These are phyloP conservation scores for Eimeria maxima DNA, from an alignment of 169 alveolate species.

Conservation along the genomic window DNA sequence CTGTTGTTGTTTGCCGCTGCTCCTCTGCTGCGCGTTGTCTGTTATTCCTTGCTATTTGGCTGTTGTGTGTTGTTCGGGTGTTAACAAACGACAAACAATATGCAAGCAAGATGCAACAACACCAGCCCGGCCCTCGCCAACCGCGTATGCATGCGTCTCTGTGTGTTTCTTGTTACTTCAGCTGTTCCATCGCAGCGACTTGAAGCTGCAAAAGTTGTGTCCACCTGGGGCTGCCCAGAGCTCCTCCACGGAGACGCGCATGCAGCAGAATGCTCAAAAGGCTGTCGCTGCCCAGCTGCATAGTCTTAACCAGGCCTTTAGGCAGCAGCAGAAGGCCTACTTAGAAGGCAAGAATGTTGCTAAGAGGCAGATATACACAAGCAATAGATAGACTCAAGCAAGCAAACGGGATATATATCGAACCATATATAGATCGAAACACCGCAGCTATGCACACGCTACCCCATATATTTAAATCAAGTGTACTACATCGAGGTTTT, in stretches of 20 bases:
- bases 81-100: slow-evolving; percentile 38
- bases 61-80: too few relatives aligned
- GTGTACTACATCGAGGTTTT: too few relatives aligned
- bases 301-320: slow-evolving; percentile 57
- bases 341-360: slow-evolving; percentile 57
- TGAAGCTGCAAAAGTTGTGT: slow-evolving; percentile 46
- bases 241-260: slow-evolving; percentile 31
- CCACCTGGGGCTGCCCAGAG: slow-evolving; percentile 11
- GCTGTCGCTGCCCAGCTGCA: slow-evolving; percentile 83
- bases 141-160: not conserved
- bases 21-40: too few relatives aligned
- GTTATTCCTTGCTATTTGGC: too few relatives aligned
- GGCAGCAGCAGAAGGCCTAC: slow-evolving; percentile 83
- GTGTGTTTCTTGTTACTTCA: not conserved
- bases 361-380: not conserved
- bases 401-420: not conserved
- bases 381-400: not conserved
- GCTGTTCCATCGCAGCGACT: slow-evolving; percentile 73
- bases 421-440: too few relatives aligned
- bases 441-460: too few relatives aligned
- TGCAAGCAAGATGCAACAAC: slow-evolving; percentile 68
- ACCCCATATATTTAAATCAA: too few relatives aligned
- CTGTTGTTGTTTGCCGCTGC: too few relatives aligned
- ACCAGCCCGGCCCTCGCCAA: too few relatives aligned
- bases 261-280: slow-evolving; percentile 81